These are phyloP conservation scores for Rhodotorula glutinis DNA, from an alignment of 1,284 basidiomycete genomes.

Conservation along the genomic window DNA sequence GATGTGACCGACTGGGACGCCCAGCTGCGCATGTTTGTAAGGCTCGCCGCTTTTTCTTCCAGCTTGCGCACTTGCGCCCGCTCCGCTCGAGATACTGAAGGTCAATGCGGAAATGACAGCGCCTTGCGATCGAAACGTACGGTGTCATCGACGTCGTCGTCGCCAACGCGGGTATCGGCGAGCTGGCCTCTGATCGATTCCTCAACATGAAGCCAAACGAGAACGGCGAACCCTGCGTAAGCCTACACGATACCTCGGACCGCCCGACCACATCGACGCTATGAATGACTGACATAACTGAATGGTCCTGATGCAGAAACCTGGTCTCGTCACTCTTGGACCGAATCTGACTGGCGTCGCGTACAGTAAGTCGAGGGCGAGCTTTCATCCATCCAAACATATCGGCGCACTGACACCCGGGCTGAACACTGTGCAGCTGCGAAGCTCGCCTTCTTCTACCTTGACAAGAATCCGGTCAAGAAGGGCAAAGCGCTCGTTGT, in stretches of 20 bases:
- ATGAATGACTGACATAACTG: no score
- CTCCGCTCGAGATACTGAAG: background rate
- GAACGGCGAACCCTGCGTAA: conserved; percentile 27
- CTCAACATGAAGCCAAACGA: conserved; percentile 9
- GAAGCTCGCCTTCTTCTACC: conserved; percentile 30
- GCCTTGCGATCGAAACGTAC: conserved; percentile 48
- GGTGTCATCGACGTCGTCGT: conserved; percentile 48
- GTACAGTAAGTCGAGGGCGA: conserved; percentile 51
- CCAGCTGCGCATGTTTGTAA: conserved; percentile 57
- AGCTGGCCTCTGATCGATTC: conserved; percentile 46
- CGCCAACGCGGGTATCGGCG: conserved; percentile 59
- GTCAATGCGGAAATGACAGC: conserved; percentile 1
- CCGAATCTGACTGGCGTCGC: conserved; percentile 58
- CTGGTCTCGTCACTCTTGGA: conserved; percentile 54
- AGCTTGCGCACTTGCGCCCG: background rate
- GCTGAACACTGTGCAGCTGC: conserved; percentile 8
- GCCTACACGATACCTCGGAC: background rate
- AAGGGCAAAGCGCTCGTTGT: conserved; percentile 52
- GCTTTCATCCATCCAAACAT: background rate
- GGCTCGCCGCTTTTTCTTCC: conserved; percentile 44
- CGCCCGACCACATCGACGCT: no score
- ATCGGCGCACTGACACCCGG: conserved; percentile 28
- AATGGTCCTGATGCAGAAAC: conserved; percentile 53
- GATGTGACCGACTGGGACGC: conserved; percentile 60
- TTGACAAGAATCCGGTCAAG: conserved; percentile 22